These are phyloP conservation scores for Chalciporus chontae DNA, from an alignment of 768 basidiomycete genomes.

Conservation along the genomic window DNA sequence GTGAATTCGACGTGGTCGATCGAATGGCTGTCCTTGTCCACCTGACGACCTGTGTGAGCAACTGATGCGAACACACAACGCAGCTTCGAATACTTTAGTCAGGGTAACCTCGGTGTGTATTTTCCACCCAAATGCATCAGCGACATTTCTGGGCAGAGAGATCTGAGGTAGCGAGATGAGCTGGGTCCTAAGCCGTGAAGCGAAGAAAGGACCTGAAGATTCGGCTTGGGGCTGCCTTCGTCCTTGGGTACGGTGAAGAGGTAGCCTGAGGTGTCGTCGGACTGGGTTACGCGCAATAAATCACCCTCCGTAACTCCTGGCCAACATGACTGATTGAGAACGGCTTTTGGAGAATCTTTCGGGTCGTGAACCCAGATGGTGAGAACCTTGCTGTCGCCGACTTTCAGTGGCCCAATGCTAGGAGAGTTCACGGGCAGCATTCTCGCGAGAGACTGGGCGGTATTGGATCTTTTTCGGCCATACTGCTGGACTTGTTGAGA, in stretches of 20 bases:
- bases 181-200: neutral
- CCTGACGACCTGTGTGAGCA: conserved; percentile 39
- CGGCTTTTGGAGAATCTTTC: conserved; percentile 54
- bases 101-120: conserved; percentile 71
- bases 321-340: conserved; percentile 73
- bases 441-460: conserved; percentile 62
- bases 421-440: conserved; percentile 32
- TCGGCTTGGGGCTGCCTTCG: conserved; percentile 55
- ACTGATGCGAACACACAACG: neutral
- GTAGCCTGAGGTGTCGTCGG: conserved; percentile 43
- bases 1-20: conserved; percentile 85
- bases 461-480: conserved; percentile 69
- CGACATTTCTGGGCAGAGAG: conserved; percentile 69
- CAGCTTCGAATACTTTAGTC: conserved; percentile 50
- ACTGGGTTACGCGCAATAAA: conserved; percentile 53
- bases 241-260: conserved; percentile 68
- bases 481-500: conserved; percentile 38
- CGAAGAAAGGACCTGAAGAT: conserved; percentile 51
- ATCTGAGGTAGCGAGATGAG: conserved; percentile 42
- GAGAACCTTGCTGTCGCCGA: conserved; percentile 61
- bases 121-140: conserved; percentile 65
- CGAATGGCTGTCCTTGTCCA: conserved; percentile 56
- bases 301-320: conserved; percentile 79
- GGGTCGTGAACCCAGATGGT: conserved; percentile 75
- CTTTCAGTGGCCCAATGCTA: conserved; percentile 41